Percentiles rank a stretch among this genome's conserved stretches.
These are phyloP conservation scores for Oryza longistaminata DNA, from an alignment of 176 grass and related monocot species.

Conservation along the genomic window DNA sequence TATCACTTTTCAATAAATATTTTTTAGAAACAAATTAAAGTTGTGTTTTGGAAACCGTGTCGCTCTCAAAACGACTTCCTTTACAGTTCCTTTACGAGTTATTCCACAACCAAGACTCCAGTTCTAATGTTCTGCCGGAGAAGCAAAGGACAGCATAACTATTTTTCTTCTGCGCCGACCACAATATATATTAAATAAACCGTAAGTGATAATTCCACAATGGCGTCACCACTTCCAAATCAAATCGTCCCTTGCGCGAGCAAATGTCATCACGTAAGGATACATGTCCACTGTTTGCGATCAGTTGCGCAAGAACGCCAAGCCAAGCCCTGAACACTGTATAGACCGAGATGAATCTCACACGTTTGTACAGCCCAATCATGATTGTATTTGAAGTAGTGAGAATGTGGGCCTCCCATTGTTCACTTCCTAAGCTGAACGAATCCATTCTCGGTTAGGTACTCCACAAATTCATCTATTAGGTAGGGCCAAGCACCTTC, in stretches of 20 bases:
- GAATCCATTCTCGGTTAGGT: constrained; percentile 76
- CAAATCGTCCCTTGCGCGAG: constrained; percentile 21
- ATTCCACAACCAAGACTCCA: not conserved
- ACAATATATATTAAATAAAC: not conserved
- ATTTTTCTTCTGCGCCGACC: not conserved
- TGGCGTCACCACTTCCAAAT: constrained; percentile 9
- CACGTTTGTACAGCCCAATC: constrained; percentile 51
- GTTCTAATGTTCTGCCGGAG: not conserved
- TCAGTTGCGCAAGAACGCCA: constrained; percentile 27
- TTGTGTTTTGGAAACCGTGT: too few species aligned
- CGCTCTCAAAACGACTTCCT: too few species aligned
- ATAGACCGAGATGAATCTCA: constrained; percentile 26
- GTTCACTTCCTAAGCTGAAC: constrained; percentile 62
- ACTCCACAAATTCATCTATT: constrained; percentile 98
- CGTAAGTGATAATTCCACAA: constrained; percentile 16
- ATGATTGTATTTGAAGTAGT: constrained; percentile 26
- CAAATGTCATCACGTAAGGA: constrained; percentile 36
- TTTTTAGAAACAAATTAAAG: too few species aligned
- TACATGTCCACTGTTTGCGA: constrained; percentile 21
- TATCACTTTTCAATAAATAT: too few species aligned
- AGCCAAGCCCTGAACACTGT: constrained; percentile 20
- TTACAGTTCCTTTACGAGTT: too few species aligned
- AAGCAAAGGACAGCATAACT: not conserved
- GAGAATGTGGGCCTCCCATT: not conserved
- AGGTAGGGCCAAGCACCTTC: constrained; percentile 99